phyloP scores from a whole-genome alignment of 2,329 filamentous ascomycete genomes.

The Microsporum audouinii region DNA sequence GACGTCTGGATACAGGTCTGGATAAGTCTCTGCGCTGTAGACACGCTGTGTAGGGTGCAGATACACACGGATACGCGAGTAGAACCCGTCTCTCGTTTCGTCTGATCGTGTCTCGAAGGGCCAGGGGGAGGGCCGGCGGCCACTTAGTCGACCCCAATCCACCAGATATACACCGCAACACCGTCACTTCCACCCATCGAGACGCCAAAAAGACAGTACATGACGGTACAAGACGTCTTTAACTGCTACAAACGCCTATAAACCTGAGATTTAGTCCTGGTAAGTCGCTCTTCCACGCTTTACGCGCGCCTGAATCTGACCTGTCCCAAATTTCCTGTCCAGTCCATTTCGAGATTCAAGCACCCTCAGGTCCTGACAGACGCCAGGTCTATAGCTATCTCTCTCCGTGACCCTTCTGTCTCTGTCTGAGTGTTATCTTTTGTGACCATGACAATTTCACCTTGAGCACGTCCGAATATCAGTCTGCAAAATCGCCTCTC shows the following conservation, averaged over 20 bases:
- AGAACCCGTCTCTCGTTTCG: not conserved
- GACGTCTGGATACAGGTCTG: not conserved
- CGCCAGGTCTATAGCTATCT: not conserved
- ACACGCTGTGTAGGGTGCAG: not conserved
- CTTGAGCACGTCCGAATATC: not conserved
- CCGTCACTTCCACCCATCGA: not conserved
- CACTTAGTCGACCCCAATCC: not conserved
- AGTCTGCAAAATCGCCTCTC: not conserved
- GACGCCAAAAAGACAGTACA: not conserved
- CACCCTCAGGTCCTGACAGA: not conserved
- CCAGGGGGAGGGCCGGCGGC: not conserved
- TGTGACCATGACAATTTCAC: not conserved
- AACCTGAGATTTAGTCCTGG: not conserved
- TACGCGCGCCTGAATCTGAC: conserved; percentile 1
- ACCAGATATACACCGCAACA: not conserved
- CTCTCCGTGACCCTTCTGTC: not conserved
- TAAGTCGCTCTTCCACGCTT: not conserved
- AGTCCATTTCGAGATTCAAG: conserved; percentile 1
- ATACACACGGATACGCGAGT: not conserved
- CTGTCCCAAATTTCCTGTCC: not conserved
- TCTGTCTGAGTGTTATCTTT: not conserved
- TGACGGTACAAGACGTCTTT: no score
- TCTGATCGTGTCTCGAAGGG: not conserved
- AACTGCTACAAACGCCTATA: no score
- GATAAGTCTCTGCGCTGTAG: not conserved